Base-by-base conservation (phyloP, 352 stramenopile species). In the Pythium coloratum region DNA sequence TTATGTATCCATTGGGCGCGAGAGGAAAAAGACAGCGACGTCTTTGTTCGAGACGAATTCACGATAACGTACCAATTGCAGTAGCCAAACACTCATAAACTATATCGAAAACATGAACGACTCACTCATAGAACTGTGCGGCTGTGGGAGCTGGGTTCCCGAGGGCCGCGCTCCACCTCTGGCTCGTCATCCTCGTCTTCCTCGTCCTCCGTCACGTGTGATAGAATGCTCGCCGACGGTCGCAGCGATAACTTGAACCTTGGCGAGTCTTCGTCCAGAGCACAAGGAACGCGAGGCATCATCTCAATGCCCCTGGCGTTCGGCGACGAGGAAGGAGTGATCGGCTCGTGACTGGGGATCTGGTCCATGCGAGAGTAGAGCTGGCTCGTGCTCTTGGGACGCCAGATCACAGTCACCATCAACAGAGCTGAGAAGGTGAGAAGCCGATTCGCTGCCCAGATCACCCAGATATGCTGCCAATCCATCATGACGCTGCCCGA, bases 311-410 rank as follows among this genome's bases (percentile, higher is more conserved):
- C 79, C 10, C 74, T 77, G 8, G 73, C 14, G 18, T 55, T 80
- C n/a, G 76, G 77, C 1, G 81, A 73, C 30, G 76, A 78, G 3
- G 79, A 50, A 1, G 82, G 76, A 13, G 78, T 86, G 36, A 69
- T 63, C 16, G 82, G 83, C 63, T 93, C 82, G 13, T 86, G 78
- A 62, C 66, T 90, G 28, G 86, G 86, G 26, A 96, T 72, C 62
- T 96, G 85, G 50, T 94, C 82, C 82, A 94, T 94, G 34, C 84
- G 76, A 20, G 85, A 78, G 62, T 94, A 94, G 2, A 93, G 69
- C 44, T 77, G 46, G 4, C 79, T 90, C 30, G 87, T 91, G 24
- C 76, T 69, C 47, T 66, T 88, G 14, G 88, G 88, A 2, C 82
- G 81, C 88, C 88, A 96, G 47, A 95, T 73, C 54, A 90, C 80